Evolutionary conservation across 768 basidiomycete genomes (phyloP), one percentile per base, ranked within the genome.

Genomic region (Russula griseocarnosa): DNA sequence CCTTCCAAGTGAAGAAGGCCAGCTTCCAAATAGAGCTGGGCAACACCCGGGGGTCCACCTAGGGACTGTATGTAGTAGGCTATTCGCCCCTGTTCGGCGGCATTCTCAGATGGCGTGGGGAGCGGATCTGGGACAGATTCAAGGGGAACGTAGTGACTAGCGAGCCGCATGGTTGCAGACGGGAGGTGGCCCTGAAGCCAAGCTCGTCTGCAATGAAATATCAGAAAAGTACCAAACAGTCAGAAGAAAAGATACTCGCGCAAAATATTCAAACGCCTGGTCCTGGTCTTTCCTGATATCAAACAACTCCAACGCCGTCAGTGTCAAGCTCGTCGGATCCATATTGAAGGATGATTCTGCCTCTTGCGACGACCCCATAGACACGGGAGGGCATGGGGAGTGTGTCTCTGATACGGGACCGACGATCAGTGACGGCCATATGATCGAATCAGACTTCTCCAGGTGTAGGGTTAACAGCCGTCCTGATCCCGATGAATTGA

Each of bases 1-100:
- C 90, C 90, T 72, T 92, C 90, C n/a, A 92, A 79, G 70, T 92
- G 84, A 34, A 92, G 82, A 30, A 91, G 78, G 3, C 90, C 90
- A 5, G 87, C 87, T 73, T 90, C 88, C 7, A 89, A 76, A 73
- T 90, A 92, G 10, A 92, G 82, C 62, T 85, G 86, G 1, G 87
- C 90, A 2, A 92, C 77, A 0, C 86, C 87, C 20, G 72, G 71
- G n/a, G 78, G 69, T 36, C 89, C 88, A 26, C 90, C 90, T 9
- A 92, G 74, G 56, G 82, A 83, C 50, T 84, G 81, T 42, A 86
- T 68, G 70, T 86, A 87, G 73, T 92, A 92, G 0, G 77, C 74
- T 32, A 76, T 69, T 1, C 83, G 85, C 22, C 85, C 87, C 4
- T 79, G 80, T 28, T 78, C 36, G 64, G 16, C 78, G 74, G 56